Conservation (phyloP, 2,329 filamentous ascomycete species). For the Chrysosporium keratinophilum region DNA sequence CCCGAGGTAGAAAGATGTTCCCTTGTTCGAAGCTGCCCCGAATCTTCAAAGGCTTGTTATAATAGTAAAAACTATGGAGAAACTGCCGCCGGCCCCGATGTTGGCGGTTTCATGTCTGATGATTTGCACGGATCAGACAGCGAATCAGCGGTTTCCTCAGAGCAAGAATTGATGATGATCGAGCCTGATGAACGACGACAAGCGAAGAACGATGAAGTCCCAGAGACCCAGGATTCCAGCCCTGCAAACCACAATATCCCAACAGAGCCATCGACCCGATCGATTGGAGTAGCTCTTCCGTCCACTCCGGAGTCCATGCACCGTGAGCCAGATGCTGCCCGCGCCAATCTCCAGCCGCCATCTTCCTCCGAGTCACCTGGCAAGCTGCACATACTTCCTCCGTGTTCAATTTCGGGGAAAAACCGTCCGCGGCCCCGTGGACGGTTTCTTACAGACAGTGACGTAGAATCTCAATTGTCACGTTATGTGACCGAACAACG, state of each 20-base stretch:
- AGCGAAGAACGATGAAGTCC: neutral
- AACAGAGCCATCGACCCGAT: neutral
- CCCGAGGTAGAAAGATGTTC: too few species aligned
- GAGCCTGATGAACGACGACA: neutral
- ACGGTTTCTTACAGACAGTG: too few species aligned
- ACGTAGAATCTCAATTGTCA: too few species aligned
- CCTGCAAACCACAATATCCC: too few species aligned
- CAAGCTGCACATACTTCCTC: neutral
- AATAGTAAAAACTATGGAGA: neutral
- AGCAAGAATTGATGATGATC: neutral
- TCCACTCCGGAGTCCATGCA: constrained; percentile 6
- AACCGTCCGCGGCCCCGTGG: too few species aligned
- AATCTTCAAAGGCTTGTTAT: too few species aligned
- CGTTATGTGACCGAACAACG: too few species aligned
- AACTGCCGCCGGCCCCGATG: neutral
- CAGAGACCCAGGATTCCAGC: neutral
- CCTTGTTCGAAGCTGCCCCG: too few species aligned
- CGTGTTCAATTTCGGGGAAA: too few species aligned
- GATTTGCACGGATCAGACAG: neutral
- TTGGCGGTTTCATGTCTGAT: neutral
- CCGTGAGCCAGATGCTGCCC: neutral
- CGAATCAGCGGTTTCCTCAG: neutral
- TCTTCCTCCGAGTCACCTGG: neutral
- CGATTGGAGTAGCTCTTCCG: neutral
- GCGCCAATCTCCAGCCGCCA: neutral